phyloP scores from a whole-genome alignment of 495 filamentous ascomycete genomes.

The Penicillium paradoxum region DNA sequence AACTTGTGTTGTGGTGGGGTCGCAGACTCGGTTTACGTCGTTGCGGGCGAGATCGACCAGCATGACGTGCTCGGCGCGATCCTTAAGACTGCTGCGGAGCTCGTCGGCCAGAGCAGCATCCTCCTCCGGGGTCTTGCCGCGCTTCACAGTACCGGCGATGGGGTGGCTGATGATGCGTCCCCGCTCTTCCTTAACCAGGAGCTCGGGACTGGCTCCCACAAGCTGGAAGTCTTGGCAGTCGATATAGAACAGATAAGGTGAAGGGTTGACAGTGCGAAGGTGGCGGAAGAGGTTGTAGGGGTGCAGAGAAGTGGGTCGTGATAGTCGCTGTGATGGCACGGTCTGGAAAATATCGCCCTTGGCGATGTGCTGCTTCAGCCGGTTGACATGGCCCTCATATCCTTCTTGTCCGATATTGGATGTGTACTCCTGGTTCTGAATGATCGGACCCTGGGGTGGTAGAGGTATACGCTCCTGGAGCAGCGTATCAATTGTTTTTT shows the following conservation, averaged over 20 bases:
- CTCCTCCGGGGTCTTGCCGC: constrained; percentile 73
- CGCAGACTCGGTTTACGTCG: constrained; percentile 93
- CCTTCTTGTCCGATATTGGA: constrained; percentile 89
- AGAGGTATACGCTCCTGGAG: constrained; percentile 68
- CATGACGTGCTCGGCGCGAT: constrained; percentile 98
- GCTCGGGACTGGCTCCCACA: constrained; percentile 88
- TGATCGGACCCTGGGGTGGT: constrained; percentile 68
- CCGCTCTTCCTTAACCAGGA: constrained; percentile 83
- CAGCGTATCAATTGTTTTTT: constrained; percentile 61
- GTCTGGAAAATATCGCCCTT: constrained; percentile 95
- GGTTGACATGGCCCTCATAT: constrained; percentile 80
- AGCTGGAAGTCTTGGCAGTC: constrained; percentile 89
- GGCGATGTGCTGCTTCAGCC: constrained; percentile 80
- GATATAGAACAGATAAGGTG: constrained; percentile 95
- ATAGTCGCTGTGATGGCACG: constrained; percentile 89
- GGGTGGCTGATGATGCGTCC: constrained; percentile 93
- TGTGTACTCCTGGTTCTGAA: constrained; percentile 68
- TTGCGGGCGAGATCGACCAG: constrained; percentile 96
- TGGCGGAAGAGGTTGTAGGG: constrained; percentile 99
- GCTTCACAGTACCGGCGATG: constrained; percentile 90
- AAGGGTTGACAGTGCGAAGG: constrained; percentile 90
- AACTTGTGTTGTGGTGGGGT: constrained; percentile 80
- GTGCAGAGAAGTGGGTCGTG: constrained; percentile 82
- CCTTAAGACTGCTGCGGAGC: constrained; percentile 77
- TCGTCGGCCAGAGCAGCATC: constrained; percentile 75